Evolutionary conservation across 2,329 filamentous ascomycete species (phyloP), one percentile per base, ranked within the genome.

Genomic region (Dactylellina sp.): DNA sequence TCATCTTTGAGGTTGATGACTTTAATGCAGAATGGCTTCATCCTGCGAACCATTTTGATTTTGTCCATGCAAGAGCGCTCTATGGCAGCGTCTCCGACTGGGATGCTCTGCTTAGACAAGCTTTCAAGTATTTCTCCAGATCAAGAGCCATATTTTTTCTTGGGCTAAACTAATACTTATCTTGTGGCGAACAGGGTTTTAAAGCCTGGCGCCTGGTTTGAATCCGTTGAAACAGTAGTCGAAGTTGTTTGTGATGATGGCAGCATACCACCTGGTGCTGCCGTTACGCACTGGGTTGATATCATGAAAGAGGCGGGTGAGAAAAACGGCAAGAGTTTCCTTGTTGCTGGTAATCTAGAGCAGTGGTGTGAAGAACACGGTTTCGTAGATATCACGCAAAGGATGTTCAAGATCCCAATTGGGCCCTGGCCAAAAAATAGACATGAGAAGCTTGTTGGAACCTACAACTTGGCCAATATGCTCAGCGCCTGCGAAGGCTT

Each of bases 191-290:
- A 14, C 24, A 74, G 57, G n/a, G 47, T 65, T 0, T 50, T 79
- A n/a, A 84, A 84, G 75, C 86, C 86, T 0, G 86, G 86, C 7
- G 85, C 84, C 1, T 88, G 77, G 75, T 76, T 79, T 40, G 79
- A 80, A 53, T 76, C 59, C 18, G 76, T 78, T 5, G 78, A 78
- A 56, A 76, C 75, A 20, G 64, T 66, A 0, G 59, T 77, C 40
- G 76, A 68, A 16, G 66, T 63, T 44, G 61, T 60, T 18, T 50
- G 32, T 1, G 78, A 78, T 47, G 75, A 76, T 14, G 57, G 49
- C 4, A 71, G 66, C 18, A 18, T 76, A 1, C 57, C 65, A 14
- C 42, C 56, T 5, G 68, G 62, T 2, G 52, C 66, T 2, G 22
- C 60, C 2, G 20, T 77, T 12, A 40, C 44, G 22, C 20, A 71